Base-by-base conservation (phyloP, 345 rosid species). In the Hibiscus mutabilis region DNA sequence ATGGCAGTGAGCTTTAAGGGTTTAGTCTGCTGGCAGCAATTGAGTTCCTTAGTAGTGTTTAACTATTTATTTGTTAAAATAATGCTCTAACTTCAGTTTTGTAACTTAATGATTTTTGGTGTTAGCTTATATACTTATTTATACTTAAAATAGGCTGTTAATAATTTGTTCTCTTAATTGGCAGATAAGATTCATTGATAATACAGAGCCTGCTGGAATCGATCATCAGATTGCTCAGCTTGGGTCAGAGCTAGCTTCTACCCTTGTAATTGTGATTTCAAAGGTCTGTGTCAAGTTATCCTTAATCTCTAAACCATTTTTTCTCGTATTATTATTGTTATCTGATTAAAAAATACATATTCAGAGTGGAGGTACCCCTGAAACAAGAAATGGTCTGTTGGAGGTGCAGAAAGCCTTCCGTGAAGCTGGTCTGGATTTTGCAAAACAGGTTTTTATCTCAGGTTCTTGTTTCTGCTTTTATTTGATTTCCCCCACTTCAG, bases 391-490 rank as follows among this genome's bases (percentile, higher is more conserved):
- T 80, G 97, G 98, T 69, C 82, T 94, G 68, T 72, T 94, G 82
- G 99, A 95, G 85, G 99, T 95, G 67, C 97, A 95, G 77, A 90
- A 90, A 80, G 97, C 99, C 68, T 95, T 92, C 77, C 96, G 97
- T 76, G 97, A 95, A 69, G 90, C 96, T 73, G 99, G 97, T 76
- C 83, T 95, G 84, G 82, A 84, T 46, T 95, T 95, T 79, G 79
- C 99, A 66, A 95, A 95, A 92, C 99, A 92, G 99, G 99, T 95
- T 78, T 88, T 83, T 73, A 77, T 80, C 87, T 82, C 88, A 82
- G 89, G 88, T 85, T 85, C 80, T 83, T 84, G 75, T 84, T 83
- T 78, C 80, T 77, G 80, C 75, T 86, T 80, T 77, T 57, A 21
- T 70, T 76, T 27, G 52, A 8, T 68, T 76, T 74, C 46, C 76